Evolutionary conservation across 805 yeast genomes (phyloP).

Genomic region (Wickerhamomyces hampshirensis): DNA sequence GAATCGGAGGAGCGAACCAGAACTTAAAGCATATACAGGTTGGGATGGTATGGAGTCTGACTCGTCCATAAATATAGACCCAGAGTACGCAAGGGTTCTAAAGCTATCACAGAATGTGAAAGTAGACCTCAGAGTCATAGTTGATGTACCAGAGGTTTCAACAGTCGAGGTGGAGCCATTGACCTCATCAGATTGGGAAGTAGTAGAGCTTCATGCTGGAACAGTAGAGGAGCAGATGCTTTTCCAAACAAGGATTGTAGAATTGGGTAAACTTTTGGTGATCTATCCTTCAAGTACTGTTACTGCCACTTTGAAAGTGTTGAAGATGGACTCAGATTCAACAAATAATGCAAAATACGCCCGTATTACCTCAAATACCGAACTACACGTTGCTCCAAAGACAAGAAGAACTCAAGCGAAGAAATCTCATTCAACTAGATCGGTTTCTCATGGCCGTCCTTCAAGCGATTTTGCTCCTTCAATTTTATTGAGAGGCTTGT

Average conservation of each 20-base stretch:
- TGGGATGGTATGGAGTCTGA: conserved; percentile 54
- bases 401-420: conserved; percentile 29
- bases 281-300: conserved; percentile 66
- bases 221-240: conserved; percentile 69
- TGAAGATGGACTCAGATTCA: conserved; percentile 38
- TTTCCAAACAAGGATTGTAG: conserved; percentile 76
- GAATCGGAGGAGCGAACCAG: conserved; percentile 20
- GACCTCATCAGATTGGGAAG: conserved; percentile 82
- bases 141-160: conserved; percentile 46
- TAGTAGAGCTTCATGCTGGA: conserved; percentile 77
- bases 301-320: conserved; percentile 53
- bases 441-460: conserved; percentile 21
- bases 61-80: conserved; percentile 55
- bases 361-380: conserved; percentile 56
- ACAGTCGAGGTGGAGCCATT: conserved; percentile 76
- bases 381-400: conserved; percentile 75
- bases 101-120: conserved; percentile 39
- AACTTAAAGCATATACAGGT: conserved; percentile 42
- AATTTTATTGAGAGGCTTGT: conserved; percentile 46
- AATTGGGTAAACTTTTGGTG: conserved; percentile 50
- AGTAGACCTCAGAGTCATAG: conserved; percentile 41
- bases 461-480: conserved; percentile 26
- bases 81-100: conserved; percentile 52
- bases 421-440: conserved; percentile 18
- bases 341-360: conserved; percentile 32